These are phyloP conservation scores for Amanita molliuscula DNA, from an alignment of 768 basidiomycete genomes.

Conservation along the genomic window DNA sequence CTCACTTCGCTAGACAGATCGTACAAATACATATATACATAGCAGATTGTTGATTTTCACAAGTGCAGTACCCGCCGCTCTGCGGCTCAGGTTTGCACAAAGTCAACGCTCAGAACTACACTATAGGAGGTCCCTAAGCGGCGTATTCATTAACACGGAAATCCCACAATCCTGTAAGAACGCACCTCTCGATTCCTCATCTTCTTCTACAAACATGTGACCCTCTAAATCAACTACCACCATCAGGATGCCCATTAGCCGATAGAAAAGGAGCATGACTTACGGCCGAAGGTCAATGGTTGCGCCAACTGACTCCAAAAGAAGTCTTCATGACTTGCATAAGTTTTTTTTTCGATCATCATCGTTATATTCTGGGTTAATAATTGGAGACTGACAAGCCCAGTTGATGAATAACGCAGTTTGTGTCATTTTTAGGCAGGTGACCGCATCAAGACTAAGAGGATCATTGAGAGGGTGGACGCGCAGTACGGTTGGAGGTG, in stretches of 20 bases:
- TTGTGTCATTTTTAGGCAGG: constrained; percentile 46
- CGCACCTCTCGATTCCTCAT: neutral
- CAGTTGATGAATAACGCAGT: constrained; percentile 43
- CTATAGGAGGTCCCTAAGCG: neutral
- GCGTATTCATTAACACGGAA: neutral
- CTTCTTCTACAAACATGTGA: neutral
- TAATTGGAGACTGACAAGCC: constrained; percentile 14
- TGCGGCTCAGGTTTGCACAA: constrained; percentile 1
- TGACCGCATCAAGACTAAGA: constrained; percentile 19
- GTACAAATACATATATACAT: too few species aligned
- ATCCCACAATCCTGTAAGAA: neutral
- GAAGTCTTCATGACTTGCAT: neutral
- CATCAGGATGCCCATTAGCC: neutral
- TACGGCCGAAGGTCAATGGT: neutral
- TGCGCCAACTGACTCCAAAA: neutral
- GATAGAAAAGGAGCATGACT: neutral
- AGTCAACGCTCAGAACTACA: constrained; percentile 2
- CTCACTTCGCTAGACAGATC: too few species aligned
- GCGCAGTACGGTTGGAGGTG: constrained; percentile 17
- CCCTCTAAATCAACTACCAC: neutral
- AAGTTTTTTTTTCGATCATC: neutral
- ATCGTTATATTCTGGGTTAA: neutral
- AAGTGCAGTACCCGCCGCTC: neutral
- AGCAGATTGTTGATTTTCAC: too few species aligned
- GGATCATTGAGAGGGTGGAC: constrained; percentile 15